Percentiles rank a stretch among this genome's conserved stretches.
Conservation (phyloP, 345 rosid genomes). For the Alliaria petiolata region DNA sequence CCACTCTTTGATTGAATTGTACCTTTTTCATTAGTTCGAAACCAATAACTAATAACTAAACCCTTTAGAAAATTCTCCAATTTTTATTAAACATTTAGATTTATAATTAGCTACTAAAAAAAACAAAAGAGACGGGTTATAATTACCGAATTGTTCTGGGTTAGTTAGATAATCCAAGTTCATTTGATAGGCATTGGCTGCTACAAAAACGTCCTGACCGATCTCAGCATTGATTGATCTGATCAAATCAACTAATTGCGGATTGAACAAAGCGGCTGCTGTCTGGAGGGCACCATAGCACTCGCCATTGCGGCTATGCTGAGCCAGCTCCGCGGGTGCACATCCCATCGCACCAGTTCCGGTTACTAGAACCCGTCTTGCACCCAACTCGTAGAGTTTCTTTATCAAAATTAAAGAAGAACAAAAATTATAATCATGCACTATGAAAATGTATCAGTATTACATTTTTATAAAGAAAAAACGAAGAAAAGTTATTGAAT, state of each 20-base stretch:
- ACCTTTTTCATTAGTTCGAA: neutral
- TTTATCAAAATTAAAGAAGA: slow-evolving; percentile 22
- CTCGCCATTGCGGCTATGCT: slow-evolving; percentile 62
- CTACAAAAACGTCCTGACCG: slow-evolving; percentile 50
- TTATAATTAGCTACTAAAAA: neutral
- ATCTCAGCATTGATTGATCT: slow-evolving; percentile 43
- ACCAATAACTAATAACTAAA: neutral
- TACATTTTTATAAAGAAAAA: neutral
- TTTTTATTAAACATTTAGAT: neutral
- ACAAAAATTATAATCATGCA: neutral
- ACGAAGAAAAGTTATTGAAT: neutral
- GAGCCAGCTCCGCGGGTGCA: slow-evolving; percentile 76
- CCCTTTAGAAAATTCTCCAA: neutral
- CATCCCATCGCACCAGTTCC: slow-evolving; percentile 91
- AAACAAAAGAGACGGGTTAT: neutral
- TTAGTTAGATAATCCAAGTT: slow-evolving; percentile 51
- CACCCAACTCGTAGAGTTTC: slow-evolving; percentile 71
- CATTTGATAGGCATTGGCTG: slow-evolving; percentile 52
- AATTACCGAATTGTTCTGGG: slow-evolving; percentile 61
- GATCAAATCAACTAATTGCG: slow-evolving; percentile 52
- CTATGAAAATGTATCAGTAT: neutral
- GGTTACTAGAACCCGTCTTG: slow-evolving; percentile 69
- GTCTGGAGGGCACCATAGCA: slow-evolving; percentile 54
- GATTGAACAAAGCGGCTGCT: slow-evolving; percentile 71
- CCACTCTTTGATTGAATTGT: neutral